Evolutionary conservation across 2,329 filamentous ascomycete species (phyloP).

Genomic region (Parastagonospora avenae): DNA sequence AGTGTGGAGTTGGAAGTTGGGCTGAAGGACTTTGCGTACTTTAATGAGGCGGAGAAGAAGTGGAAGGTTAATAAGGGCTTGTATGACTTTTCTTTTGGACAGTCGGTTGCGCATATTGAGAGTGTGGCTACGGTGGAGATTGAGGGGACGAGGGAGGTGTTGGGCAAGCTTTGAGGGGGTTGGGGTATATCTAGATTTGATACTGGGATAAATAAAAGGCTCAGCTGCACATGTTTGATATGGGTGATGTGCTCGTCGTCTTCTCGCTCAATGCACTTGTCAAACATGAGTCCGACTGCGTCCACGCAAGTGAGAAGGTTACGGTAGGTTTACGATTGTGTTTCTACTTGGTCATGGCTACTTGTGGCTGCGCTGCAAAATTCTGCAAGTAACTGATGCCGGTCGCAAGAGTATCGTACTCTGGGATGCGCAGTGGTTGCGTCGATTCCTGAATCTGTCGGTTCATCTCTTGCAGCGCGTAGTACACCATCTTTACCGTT

Average conservation of each 20-base stretch:
- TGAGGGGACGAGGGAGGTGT: slow-evolving; percentile 20
- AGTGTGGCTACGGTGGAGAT: slow-evolving; percentile 28
- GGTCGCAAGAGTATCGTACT: background rate
- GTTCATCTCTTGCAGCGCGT: slow-evolving; percentile 9
- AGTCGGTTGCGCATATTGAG: slow-evolving; percentile 34
- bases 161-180: background rate
- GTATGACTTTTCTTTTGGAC: slow-evolving; percentile 42
- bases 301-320: no score
- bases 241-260: no score
- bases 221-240: no score
- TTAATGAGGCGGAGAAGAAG: slow-evolving; percentile 29
- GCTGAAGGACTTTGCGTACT: slow-evolving; percentile 39
- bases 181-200: slow-evolving; percentile 2
- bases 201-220: no score
- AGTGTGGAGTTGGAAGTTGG: slow-evolving; percentile 55
- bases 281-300: no score
- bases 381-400: no score
- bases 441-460: background rate
- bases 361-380: background rate
- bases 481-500: slow-evolving; percentile 3
- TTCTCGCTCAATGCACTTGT: no score
- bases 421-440: background rate
- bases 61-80: slow-evolving; percentile 39
- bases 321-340: no score
- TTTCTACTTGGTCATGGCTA: no score